Percentiles rank a stretch among this genome's conserved stretches.
These are phyloP conservation scores for Candida tammaniensis DNA, from an alignment of 805 yeast genomes.

Conservation along the genomic window DNA sequence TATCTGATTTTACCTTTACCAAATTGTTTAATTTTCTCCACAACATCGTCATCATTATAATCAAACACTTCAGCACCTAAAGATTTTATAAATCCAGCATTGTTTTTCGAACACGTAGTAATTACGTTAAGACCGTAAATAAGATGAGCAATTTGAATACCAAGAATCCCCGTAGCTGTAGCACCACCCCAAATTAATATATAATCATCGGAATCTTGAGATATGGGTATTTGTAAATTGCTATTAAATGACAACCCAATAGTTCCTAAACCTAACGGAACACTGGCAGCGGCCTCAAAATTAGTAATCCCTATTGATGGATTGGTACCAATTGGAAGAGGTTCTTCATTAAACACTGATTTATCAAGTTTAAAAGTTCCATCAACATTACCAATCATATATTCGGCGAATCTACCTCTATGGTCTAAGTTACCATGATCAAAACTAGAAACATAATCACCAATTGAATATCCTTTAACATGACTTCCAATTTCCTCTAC, in stretches of 20 bases:
- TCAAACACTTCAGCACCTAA: conserved; percentile 33
- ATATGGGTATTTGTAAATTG: conserved; percentile 10
- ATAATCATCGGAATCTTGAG: conserved; percentile 12
- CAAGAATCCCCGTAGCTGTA: conserved; percentile 29
- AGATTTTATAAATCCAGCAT: conserved; percentile 21
- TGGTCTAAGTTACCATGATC: conserved; percentile 48
- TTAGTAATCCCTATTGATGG: conserved; percentile 45
- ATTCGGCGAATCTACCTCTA: conserved; percentile 57
- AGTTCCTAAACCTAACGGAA: conserved; percentile 53
- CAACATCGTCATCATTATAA: conserved; percentile 23
- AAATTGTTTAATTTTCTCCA: conserved; percentile 18
- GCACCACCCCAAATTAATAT: conserved; percentile 38
- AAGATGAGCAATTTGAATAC: conserved; percentile 30
- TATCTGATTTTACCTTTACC: conserved; percentile 20
- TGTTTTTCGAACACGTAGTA: conserved; percentile 25
- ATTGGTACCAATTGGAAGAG: conserved; percentile 25
- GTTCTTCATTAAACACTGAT: conserved; percentile 15
- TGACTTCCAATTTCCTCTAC: conserved; percentile 21
- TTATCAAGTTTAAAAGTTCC: conserved; percentile 6
- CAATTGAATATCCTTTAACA: conserved; percentile 15
- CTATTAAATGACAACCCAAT: conserved; percentile 37
- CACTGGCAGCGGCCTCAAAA: conserved; percentile 65
- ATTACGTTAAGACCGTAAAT: conserved; percentile 28
- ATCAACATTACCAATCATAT: conserved; percentile 28
- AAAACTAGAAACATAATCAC: conserved; percentile 18